Evolutionary conservation across 169 alveolate genomes (phyloP).

Genomic region (Plasmodium adleri): DNA sequence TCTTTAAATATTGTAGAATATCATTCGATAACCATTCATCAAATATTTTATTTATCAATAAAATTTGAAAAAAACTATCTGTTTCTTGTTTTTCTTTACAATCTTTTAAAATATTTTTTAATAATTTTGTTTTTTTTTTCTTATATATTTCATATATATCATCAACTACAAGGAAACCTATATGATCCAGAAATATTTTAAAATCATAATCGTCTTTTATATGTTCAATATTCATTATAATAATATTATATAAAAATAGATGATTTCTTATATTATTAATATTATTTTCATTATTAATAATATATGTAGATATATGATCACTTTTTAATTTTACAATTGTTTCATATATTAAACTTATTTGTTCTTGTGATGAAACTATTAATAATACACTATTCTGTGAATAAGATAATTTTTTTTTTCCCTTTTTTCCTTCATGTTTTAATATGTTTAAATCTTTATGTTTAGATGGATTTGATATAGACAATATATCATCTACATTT

Average conservation of each 20-base stretch:
- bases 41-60: slow-evolving; percentile 31
- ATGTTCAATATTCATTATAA: slow-evolving; percentile 40
- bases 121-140: slow-evolving; percentile 16
- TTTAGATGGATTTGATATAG: not conserved
- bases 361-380: slow-evolving; percentile 43
- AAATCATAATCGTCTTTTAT: slow-evolving; percentile 20
- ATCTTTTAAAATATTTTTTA: slow-evolving; percentile 30
- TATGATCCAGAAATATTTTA: slow-evolving; percentile 28
- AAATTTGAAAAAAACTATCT: slow-evolving; percentile 11
- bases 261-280: slow-evolving; percentile 19
- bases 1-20: slow-evolving; percentile 22
- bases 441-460: not conserved
- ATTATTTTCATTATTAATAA: slow-evolving; percentile 35
- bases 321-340: slow-evolving; percentile 51
- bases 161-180: slow-evolving; percentile 38
- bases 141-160: slow-evolving; percentile 61
- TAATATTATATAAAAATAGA: slow-evolving; percentile 55
- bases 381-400: slow-evolving; percentile 33
- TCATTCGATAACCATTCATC: slow-evolving; percentile 60
- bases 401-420: not conserved
- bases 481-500: not conserved
- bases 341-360: slow-evolving; percentile 17
- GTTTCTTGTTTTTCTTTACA: slow-evolving; percentile 54
- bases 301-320: slow-evolving; percentile 34
- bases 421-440: slow-evolving; percentile 5